phyloP scores from a whole-genome alignment of 2,329 filamentous ascomycete genomes.

The Chrysoporthe deuterocubensis region DNA sequence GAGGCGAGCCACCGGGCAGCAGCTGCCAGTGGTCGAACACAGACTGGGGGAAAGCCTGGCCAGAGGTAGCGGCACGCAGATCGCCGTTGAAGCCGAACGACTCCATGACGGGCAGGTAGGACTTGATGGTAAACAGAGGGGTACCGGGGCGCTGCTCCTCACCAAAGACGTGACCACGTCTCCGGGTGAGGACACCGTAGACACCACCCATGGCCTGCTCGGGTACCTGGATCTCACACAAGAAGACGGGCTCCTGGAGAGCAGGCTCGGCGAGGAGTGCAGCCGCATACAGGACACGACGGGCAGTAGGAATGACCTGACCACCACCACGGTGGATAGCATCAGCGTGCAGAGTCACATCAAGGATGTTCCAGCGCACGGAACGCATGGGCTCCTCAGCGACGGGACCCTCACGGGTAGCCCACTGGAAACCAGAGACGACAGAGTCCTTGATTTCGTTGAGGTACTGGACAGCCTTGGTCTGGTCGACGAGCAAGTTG shows the following conservation, averaged over 20 bases:
- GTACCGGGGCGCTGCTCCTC: slow-evolving; percentile 99
- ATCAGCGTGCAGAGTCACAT: slow-evolving; percentile 99
- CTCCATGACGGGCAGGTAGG: slow-evolving; percentile 47
- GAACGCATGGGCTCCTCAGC: slow-evolving; percentile 98
- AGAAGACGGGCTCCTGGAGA: slow-evolving; percentile 96
- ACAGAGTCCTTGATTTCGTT: slow-evolving; percentile 99
- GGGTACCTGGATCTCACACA: slow-evolving; percentile 98
- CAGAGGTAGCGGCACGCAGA: slow-evolving; percentile 89
- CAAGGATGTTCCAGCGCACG: slow-evolving; percentile 97
- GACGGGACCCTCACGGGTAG: slow-evolving; percentile 94
- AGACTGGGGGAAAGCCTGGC: slow-evolving; percentile 98
- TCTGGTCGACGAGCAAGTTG: slow-evolving; percentile 99
- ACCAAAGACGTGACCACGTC: slow-evolving; percentile 98
- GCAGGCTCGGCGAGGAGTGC: slow-evolving; percentile 87
- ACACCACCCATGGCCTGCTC: slow-evolving; percentile 99
- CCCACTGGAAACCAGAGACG: slow-evolving; percentile 99
- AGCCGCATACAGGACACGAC: slow-evolving; percentile 96
- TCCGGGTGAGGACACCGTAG: slow-evolving; percentile 96
- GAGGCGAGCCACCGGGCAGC: slow-evolving; percentile 88
- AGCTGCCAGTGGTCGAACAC: slow-evolving; percentile 99
- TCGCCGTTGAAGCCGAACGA: slow-evolving; percentile 89
- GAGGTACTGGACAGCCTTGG: slow-evolving; percentile 99
- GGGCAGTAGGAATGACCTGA: slow-evolving; percentile 96
- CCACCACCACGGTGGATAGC: slow-evolving; percentile 99
- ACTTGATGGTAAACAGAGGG: slow-evolving; percentile 92